Evolutionary conservation across 23 red algal genomes (phyloP).

Genomic region (Chondrus crispus): DNA sequence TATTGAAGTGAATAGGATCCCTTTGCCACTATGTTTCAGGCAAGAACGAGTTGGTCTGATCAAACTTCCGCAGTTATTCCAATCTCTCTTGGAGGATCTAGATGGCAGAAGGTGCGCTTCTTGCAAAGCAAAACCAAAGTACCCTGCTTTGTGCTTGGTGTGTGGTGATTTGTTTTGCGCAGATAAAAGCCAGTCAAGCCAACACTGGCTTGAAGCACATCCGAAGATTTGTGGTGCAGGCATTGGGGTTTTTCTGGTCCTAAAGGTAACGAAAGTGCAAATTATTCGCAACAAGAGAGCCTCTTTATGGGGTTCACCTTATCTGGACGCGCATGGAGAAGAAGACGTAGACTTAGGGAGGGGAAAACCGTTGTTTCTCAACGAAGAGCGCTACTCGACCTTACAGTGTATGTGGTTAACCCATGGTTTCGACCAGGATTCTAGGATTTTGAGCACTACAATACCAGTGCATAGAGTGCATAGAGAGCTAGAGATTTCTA

Average conservation of each 20-base stretch:
- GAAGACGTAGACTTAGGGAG: slow-evolving; percentile 68
- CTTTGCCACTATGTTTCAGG: not conserved
- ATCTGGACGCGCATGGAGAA: slow-evolving; percentile 82
- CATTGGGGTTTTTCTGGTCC: slow-evolving; percentile 65
- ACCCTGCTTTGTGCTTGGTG: slow-evolving; percentile 58
- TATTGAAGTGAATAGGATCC: not conserved
- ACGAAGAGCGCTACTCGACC: slow-evolving; percentile 14
- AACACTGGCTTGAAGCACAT: slow-evolving; percentile 12
- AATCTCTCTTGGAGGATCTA: slow-evolving; percentile 49
- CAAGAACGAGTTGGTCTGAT: slow-evolving; percentile 36
- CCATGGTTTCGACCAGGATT: slow-evolving; percentile 78
- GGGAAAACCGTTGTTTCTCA: slow-evolving; percentile 62
- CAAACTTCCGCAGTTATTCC: slow-evolving; percentile 37
- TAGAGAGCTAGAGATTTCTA: no score
- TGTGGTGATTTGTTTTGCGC: slow-evolving; percentile 70
- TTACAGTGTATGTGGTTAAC: slow-evolving; percentile 66
- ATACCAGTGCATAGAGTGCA: not conserved
- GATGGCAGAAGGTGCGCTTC: slow-evolving; percentile 9
- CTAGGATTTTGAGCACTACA: slow-evolving; percentile 24
- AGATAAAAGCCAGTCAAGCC: not conserved
- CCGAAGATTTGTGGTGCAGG: slow-evolving; percentile 56
- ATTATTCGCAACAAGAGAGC: slow-evolving; percentile 54
- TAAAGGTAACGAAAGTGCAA: slow-evolving; percentile 49
- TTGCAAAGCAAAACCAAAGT: slow-evolving; percentile 34
- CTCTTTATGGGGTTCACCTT: slow-evolving; percentile 67